Percentiles rank a stretch among this genome's conserved stretches.
Conservation (phyloP, 768 basidiomycete species). For the Lactifluus echinatus region DNA sequence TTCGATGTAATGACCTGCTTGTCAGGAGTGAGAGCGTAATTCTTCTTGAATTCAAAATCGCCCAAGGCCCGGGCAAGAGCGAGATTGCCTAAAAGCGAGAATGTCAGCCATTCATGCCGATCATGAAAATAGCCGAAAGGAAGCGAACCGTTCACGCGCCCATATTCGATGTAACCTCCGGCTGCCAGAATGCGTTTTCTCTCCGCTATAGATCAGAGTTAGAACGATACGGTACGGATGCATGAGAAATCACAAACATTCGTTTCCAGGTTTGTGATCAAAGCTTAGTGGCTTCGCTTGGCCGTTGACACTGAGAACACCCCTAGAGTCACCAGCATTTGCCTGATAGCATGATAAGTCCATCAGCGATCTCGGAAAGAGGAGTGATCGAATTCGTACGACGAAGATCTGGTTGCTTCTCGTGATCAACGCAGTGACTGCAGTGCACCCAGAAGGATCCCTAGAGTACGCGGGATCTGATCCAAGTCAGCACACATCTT, state of each 20-base stretch:
- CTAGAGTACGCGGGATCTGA: slow-evolving; percentile 77
- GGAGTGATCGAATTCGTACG: slow-evolving; percentile 36
- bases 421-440: slow-evolving; percentile 81
- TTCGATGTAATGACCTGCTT: slow-evolving; percentile 91
- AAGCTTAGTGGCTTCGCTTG: slow-evolving; percentile 81
- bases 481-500: neutral
- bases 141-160: slow-evolving; percentile 82
- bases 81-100: slow-evolving; percentile 66
- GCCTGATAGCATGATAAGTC: slow-evolving; percentile 45
- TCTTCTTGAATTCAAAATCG: slow-evolving; percentile 99
- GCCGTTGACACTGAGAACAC: slow-evolving; percentile 79
- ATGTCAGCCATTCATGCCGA: neutral
- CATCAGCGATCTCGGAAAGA: neutral
- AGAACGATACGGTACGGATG: slow-evolving; percentile 3
- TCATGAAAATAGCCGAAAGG: slow-evolving; percentile 1
- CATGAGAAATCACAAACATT: slow-evolving; percentile 40
- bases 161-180: slow-evolving; percentile 94
- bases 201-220: slow-evolving; percentile 48
- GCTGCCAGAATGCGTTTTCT: slow-evolving; percentile 78
- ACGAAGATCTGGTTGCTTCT: slow-evolving; percentile 70
- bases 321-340: slow-evolving; percentile 94
- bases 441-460: slow-evolving; percentile 95
- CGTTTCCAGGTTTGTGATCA: slow-evolving; percentile 93
- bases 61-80: slow-evolving; percentile 92
- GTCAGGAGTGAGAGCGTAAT: slow-evolving; percentile 69